Base-by-base conservation (phyloP, 257 asterid species). In the Ehretia macrophylla region DNA sequence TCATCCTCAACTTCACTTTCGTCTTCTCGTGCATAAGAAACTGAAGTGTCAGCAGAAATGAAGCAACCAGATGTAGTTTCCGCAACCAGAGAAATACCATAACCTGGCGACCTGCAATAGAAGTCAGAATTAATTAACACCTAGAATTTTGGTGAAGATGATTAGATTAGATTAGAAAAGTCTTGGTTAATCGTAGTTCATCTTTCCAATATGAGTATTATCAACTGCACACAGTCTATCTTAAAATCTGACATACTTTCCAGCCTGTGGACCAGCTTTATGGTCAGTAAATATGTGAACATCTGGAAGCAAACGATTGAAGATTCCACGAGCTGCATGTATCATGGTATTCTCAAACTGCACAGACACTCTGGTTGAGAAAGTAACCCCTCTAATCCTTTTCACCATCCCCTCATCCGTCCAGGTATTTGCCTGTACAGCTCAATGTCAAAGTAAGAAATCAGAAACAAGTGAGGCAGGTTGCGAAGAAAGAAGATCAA, bases 401-500 rank as follows among this genome's bases (percentile, higher is more conserved):
- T 86, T 89, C 66, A 86, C 99, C 96, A 86, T 69, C 68, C 99
- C 99, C 75, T 83, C 96, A 10, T 88, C 97, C 72, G 68, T 83
- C 97, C 97, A 92, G 35, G 78, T 78, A 64, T 80, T 45, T 58
- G 99, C 91, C 97, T 93, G 76, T 51, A 17, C 35, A 47, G 56
- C 37, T 47, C 21, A 59, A 70, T 51, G 17, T 60, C 6, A 65
- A 47, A 67, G 18, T 57, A 38, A 48, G 44, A 51, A 32, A 65
- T 54, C 32, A 16, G 51, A 53, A 11, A 51, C 20, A n/a, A 42
- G 46, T 19, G 13, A 18, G 35, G 64, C 32, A 50, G 12, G 46
- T 32, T 47, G 17, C n/a, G 45, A 13, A 0, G 21, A 5, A 17
- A 39, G 51, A 54, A 48, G 57, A 49, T 68, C 5, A 55, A 23